Percentiles rank a stretch among this genome's conserved stretches.
These are phyloP conservation scores for Ogataea parapolymorpha DNA, from an alignment of 805 yeast genomes.

Conservation along the genomic window DNA sequence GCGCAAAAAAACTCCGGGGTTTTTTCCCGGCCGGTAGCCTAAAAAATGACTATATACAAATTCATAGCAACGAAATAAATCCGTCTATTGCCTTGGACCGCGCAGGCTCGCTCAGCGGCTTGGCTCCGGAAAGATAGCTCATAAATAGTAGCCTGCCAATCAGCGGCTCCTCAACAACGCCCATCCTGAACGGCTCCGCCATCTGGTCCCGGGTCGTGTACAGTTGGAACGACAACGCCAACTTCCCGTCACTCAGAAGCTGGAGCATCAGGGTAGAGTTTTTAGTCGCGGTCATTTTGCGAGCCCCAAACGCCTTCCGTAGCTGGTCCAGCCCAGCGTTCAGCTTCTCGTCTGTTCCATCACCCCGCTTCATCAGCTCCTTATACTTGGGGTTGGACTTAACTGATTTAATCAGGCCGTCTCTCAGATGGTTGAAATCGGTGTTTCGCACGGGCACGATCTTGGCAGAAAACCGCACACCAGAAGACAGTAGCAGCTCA, in stretches of 20 bases:
- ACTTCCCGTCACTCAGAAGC: slow-evolving; percentile 43
- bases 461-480: slow-evolving; percentile 64
- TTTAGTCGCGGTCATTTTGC: slow-evolving; percentile 71
- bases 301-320: slow-evolving; percentile 52
- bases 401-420: slow-evolving; percentile 81
- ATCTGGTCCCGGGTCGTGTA: slow-evolving; percentile 34
- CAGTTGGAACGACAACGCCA: slow-evolving; percentile 44
- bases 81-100: slow-evolving; percentile 23
- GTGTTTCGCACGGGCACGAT: slow-evolving; percentile 88
- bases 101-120: slow-evolving; percentile 52
- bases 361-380: slow-evolving; percentile 39
- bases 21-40: slow-evolving; percentile 6
- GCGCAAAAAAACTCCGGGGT: slow-evolving; percentile 10
- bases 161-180: slow-evolving; percentile 57
- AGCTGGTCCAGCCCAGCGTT: slow-evolving; percentile 60
- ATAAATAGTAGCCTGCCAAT: slow-evolving; percentile 66
- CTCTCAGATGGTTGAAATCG: slow-evolving; percentile 84
- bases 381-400: slow-evolving; percentile 63
- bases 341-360: slow-evolving; percentile 34
- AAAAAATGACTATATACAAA: slow-evolving; percentile 2
- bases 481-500: slow-evolving; percentile 52
- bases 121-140: slow-evolving; percentile 69
- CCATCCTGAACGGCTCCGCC: slow-evolving; percentile 40
- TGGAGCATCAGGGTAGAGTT: slow-evolving; percentile 65
- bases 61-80: slow-evolving; percentile 14